Base-by-base conservation (phyloP, 129 eudicot species). In the Rutidosis leptorrhynchoides region DNA sequence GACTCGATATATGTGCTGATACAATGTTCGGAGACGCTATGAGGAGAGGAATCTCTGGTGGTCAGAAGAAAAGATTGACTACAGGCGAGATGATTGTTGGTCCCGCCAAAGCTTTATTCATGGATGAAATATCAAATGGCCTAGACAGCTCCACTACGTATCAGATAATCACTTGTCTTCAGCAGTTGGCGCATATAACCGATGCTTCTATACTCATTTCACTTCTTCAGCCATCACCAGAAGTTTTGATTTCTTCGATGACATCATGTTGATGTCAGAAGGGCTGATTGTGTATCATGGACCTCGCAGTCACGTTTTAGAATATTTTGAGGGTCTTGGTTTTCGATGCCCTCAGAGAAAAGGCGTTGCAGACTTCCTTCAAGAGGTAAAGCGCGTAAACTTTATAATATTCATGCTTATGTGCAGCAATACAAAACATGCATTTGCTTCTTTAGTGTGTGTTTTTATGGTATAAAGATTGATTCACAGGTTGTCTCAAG, bases 151-250 rank as follows among this genome's bases (percentile, higher is more conserved):
- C 95, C 46, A 90, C 97, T 12, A 85, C 97, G 16, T 87, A 80
- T 70, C 95, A 90, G 77, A 84, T 90, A 60, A 78, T 90, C 57
- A 56, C 83, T 51, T 86, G 85, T 56, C 90, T 90, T 64, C 91
- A 84, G 69, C 97, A 90, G 24, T 54, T 86, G 42, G 87, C 86
- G 21, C 97, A 90, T 72, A 76, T 78, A 43, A 80, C 84, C 16
- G 87, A 90, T 69, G 87, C 95, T 51, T 82, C 95, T 25, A 57
- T 84, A 63, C 78, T 87, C 16, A 77, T 87, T 14, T 77, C 95
- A 62, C 97, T 90, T 76, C 97, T 90, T 73, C 97, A 90, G 79
- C 95, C 97, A 17, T 78, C 95, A 49, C 95, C 91, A 42, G 97
- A 90, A 68, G 81, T 78, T 56, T 75, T 79, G 81, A 90, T 71